A percentile compares a stretch with the other conserved stretches of the same genome.
phyloP scores from a whole-genome alignment of 1,284 basidiomycete genomes.

The Ceratobasidium sp. region DNA sequence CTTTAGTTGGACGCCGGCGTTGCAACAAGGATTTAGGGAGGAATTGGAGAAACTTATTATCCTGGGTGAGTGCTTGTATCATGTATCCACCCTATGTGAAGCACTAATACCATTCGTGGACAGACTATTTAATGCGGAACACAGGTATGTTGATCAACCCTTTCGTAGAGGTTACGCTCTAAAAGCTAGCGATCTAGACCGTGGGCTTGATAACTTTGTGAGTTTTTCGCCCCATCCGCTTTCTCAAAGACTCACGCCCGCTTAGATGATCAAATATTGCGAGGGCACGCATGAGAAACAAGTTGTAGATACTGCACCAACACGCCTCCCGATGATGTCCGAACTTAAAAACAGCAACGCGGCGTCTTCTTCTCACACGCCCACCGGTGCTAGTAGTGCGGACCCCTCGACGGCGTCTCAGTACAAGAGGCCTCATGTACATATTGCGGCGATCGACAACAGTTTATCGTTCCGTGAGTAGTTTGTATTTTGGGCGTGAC shows the following conservation, averaged over 20 bases:
- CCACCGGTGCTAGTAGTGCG: constrained; percentile 21
- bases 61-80: constrained; percentile 65
- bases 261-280: constrained; percentile 86
- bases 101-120: constrained; percentile 9
- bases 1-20: constrained; percentile 83
- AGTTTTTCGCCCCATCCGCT: constrained; percentile 6
- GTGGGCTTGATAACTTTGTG: constrained; percentile 79
- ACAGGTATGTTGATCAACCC: constrained; percentile 23
- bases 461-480: constrained; percentile 81
- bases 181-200: constrained; percentile 60
- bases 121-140: constrained; percentile 90
- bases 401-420: constrained; percentile 53
- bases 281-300: constrained; percentile 80
- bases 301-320: constrained; percentile 80
- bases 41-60: constrained; percentile 93
- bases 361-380: constrained; percentile 49
- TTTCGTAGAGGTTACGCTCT: not conserved
- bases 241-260: not conserved
- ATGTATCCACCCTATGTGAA: not conserved
- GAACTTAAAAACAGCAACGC: constrained; percentile 49
- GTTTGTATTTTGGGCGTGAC: constrained; percentile 54
- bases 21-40: constrained; percentile 85
- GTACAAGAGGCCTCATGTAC: constrained; percentile 66
- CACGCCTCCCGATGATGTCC: constrained; percentile 59
- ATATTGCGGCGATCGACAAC: constrained; percentile 93